Base-by-base conservation (phyloP, 140 eudicot species). In the Ambrosia hybrid region DNA sequence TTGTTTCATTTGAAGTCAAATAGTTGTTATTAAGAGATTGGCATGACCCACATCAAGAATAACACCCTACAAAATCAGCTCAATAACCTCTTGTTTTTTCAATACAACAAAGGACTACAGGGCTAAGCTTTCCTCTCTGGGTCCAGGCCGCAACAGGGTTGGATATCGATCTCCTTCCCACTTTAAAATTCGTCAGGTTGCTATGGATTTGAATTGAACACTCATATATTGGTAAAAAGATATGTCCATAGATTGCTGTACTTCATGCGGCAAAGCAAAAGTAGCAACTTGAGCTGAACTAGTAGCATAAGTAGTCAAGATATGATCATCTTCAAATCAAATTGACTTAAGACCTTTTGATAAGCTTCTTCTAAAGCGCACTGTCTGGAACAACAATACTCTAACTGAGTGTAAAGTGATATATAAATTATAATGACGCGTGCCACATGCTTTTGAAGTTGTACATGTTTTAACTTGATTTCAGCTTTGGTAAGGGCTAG, bases 401-500 rank as follows among this genome's bases (percentile, higher is more conserved):
- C 26, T n/a, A 53, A 52, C 17, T 14, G 21, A 53, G 59, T n/a
- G 21, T 26, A 53, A 53, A 21, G 2, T 3, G 69, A 30, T n/a
- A n/a, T n/a, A n/a, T n/a, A n/a, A n/a, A n/a, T n/a, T 62, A 53
- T 15, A 37, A 62, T 38, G 49, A 51, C 61, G 11, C 34, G 68
- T 43, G 65, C 79, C 15, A 4, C 14, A n/a, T 6, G 76, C 48
- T 58, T 55, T 68, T 68, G n/a, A 15, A 37, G 45, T 16, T 59
- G 71, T 45, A 68, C 6, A 1, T 48, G n/a, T 36, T 70, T 68
- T 68, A 59, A 26, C 39, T 34, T 55, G 70, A 68, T 58, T 66
- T 48, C 64, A 58, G 15, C 71, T 73, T 46, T 11, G 15, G 56
- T 37, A 73, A 73, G 61, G 9, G 9, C 36, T 49, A 15, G 51